phyloP scores from a whole-genome alignment of 129 eudicot species.

The Kitagawia praeruptora region DNA sequence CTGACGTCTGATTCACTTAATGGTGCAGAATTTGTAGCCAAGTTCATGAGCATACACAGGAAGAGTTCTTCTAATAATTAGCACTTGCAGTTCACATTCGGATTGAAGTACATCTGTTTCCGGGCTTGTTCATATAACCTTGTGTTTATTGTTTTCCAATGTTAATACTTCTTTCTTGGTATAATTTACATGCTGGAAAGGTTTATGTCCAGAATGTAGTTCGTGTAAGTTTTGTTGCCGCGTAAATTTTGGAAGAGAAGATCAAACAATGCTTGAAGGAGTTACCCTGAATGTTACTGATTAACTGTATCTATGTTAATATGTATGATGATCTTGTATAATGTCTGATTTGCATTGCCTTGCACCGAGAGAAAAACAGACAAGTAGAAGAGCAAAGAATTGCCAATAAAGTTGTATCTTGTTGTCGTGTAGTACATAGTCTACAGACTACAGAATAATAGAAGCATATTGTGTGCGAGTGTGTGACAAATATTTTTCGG shows the following conservation, averaged over 20 bases:
- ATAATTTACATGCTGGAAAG: neutral
- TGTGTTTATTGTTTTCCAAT: neutral
- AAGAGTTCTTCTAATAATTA: conserved; percentile 45
- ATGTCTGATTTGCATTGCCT: neutral
- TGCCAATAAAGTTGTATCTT: too few species aligned
- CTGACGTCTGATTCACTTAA: neutral
- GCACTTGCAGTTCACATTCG: neutral
- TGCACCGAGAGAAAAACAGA: too few species aligned
- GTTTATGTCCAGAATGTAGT: neutral
- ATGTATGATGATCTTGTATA: neutral
- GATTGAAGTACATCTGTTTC: neutral
- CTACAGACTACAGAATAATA: too few species aligned
- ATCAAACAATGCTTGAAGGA: neutral
- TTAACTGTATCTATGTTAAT: neutral
- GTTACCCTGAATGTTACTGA: neutral
- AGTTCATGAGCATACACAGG: conserved; percentile 78
- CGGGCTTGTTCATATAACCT: neutral
- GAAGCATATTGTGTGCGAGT: too few species aligned
- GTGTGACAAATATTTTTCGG: too few species aligned
- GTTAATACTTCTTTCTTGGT: neutral
- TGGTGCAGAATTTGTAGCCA: conserved; percentile 68
- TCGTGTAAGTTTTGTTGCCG: neutral
- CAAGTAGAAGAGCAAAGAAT: too few species aligned
- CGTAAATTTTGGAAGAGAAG: neutral
- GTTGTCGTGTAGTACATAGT: too few species aligned